Conservation (phyloP, 345 rosid genomes). For the Mangifera indica region DNA sequence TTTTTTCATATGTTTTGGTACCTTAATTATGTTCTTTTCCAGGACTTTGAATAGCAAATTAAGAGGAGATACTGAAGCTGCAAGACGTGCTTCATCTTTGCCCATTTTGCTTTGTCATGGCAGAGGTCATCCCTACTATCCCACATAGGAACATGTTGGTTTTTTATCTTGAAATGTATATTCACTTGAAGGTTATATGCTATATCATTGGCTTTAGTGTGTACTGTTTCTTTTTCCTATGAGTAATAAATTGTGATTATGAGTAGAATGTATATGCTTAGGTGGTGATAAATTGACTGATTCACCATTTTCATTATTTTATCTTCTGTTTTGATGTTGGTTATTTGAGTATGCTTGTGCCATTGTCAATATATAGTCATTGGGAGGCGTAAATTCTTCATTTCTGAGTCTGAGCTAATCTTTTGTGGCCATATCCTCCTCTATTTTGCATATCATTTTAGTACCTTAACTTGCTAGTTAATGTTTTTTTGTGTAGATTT, state of each 20-base stretch:
- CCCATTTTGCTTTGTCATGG: constrained; percentile 90
- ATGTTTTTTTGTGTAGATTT: neutral
- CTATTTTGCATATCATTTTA: neutral
- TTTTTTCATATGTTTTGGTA: neutral
- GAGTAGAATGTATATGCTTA: neutral
- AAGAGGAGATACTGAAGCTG: constrained; percentile 50
- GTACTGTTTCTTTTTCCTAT: neutral
- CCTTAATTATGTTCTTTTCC: constrained; percentile 15
- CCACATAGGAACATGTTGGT: constrained; percentile 4
- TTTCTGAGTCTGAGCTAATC: neutral
- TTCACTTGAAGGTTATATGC: neutral
- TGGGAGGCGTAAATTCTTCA: neutral
- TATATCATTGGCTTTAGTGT: neutral
- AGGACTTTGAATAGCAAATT: constrained; percentile 67
- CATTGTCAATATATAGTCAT: neutral
- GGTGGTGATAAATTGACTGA: neutral
- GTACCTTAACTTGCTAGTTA: neutral
- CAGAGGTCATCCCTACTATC: constrained; percentile 47
- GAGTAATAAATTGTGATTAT: neutral
- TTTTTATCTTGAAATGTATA: neutral
- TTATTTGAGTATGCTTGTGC: neutral
- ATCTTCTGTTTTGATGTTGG: neutral
- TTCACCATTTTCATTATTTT: neutral
- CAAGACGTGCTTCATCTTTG: constrained; percentile 65
- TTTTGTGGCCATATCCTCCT: neutral